Base-by-base conservation (phyloP, 495 filamentous ascomycete species). In the Cenococcum geophilum region DNA sequence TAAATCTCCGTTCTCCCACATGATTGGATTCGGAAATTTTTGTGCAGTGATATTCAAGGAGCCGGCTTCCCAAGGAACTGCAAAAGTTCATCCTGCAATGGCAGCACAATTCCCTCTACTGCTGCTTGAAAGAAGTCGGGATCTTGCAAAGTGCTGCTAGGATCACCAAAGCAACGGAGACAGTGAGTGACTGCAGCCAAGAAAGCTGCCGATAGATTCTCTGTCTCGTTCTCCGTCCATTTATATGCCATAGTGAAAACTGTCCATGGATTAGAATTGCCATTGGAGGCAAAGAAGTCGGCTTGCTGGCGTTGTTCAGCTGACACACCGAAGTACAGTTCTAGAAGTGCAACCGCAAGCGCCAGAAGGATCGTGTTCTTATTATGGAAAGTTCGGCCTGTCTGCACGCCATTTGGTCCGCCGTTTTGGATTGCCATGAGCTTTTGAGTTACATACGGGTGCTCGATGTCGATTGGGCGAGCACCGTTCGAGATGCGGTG, bases 331-430 rank as follows among this genome's bases (percentile, higher is more conserved):
- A 69, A 69, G 42, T 69, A 69, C 1, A 69, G 60, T 42, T 69
- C 66, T 0, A 69, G 53, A 20, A 69, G 43, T 10, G 64, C 57
- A 37, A 70, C 43, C 5, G 61, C 67, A 18, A 70, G 64, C 14
- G 64, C 63, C 4, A 70, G 61, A 45, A 70, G 64, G n/a, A 62
- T 52, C 2, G 63, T 67, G 54, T 70, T 70, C 54, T 70, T 64
- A 43, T 70, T 70, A 20, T 67, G 60, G 40, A 70, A 70, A 5
- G 59, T 58, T 8, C 64, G 58, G 1, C 35, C 27, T 22, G 58
- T 57, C 9, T 22, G 40, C 5, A 48, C 20, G 20, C 22, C 16
- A 10, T 43, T 43, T 36, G 20, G 14, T 1, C 22, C 10, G 16
- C 52, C 55, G 55, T 64, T 60, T 22, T 57, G 18, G 12, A 54